Evolutionary conservation across 2,329 filamentous ascomycete genomes (phyloP).

Genomic region (Clonostachys sp.): DNA sequence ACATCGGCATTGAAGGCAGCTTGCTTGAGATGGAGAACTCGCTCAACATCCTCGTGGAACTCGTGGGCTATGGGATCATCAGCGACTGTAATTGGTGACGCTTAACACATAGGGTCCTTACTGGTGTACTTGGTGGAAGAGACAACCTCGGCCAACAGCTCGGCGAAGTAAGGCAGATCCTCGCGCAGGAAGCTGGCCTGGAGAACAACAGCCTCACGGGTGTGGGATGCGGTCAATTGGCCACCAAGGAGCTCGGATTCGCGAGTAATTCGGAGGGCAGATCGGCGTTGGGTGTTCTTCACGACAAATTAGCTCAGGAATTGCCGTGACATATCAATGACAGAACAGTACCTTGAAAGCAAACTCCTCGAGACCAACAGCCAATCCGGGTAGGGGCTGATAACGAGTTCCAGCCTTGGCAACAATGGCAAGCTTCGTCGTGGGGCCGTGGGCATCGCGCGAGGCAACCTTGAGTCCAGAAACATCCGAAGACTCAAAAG

Average conservation of each 20-base stretch:
- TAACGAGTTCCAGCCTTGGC: conserved; percentile 93
- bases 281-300: conserved; percentile 81
- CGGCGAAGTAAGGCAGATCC: conserved; percentile 95
- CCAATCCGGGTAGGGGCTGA: conserved; percentile 83
- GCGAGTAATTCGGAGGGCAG: conserved; percentile 86
- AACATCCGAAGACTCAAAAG: conserved; percentile 83
- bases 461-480: conserved; percentile 89
- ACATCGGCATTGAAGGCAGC: conserved; percentile 61
- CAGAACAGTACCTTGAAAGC: conserved; percentile 76
- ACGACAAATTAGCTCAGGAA: conserved; percentile 42
- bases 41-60: conserved; percentile 82
- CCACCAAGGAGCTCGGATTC: conserved; percentile 94
- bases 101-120: conserved; percentile 31
- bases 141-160: conserved; percentile 89
- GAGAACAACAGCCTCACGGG: conserved; percentile 87
- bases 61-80: conserved; percentile 63
- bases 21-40: conserved; percentile 73
- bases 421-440: conserved; percentile 86
- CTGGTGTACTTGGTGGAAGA: conserved; percentile 81
- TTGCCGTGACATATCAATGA: background rate
- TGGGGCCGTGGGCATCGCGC: conserved; percentile 83
- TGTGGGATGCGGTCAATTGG: conserved; percentile 82
- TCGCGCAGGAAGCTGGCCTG: conserved; percentile 93
- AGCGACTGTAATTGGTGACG: background rate
- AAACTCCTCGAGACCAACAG: conserved; percentile 88